Evolutionary conservation across 192 early-diverging fungal species (phyloP).

Genomic region (Coemansia sp.): DNA sequence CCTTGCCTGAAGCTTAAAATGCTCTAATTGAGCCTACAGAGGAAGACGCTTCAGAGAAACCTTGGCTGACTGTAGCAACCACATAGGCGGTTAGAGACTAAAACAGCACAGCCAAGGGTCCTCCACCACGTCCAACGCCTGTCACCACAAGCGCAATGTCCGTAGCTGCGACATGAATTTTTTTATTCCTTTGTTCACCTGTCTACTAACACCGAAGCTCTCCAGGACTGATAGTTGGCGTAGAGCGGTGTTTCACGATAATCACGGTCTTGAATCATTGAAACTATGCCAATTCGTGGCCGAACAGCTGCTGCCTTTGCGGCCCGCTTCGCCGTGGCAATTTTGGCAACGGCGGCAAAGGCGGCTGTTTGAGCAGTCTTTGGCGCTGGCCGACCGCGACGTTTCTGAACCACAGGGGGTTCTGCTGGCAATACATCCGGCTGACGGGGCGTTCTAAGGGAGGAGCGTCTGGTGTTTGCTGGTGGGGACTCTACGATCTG

Average conservation of each 20-base stretch:
- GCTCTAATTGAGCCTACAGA: background rate
- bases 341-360: background rate
- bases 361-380: background rate
- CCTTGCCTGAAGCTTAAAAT: background rate
- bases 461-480: background rate
- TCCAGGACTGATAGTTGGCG: conserved; percentile 37
- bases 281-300: conserved; percentile 43
- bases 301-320: conserved; percentile 11
- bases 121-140: background rate
- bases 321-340: background rate
- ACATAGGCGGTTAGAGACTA: background rate
- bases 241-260: conserved; percentile 30
- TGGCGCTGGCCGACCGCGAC: background rate
- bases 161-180: background rate
- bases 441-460: background rate
- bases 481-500: background rate
- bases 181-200: background rate
- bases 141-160: background rate
- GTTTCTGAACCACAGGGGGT: background rate
- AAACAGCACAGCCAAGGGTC: background rate
- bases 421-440: background rate
- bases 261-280: conserved; percentile 47
- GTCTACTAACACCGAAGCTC: conserved; percentile 1
- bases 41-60: background rate
- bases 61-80: background rate